These are phyloP conservation scores for Golubevia pallescens DNA, from an alignment of 1,284 basidiomycete genomes.

Conservation along the genomic window DNA sequence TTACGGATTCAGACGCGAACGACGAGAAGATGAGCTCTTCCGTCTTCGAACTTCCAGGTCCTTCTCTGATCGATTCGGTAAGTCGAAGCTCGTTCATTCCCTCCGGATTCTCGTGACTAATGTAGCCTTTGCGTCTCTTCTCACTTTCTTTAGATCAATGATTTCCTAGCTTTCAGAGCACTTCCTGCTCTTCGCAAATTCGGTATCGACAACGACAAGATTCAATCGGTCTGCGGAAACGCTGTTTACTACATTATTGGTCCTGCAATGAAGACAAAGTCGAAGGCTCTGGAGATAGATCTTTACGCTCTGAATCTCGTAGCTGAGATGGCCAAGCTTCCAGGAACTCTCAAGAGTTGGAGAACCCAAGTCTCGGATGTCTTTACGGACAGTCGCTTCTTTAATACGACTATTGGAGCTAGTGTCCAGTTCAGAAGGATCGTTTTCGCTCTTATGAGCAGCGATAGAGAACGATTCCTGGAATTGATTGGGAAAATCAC, in stretches of 20 bases:
- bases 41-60: neutral
- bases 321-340: slow-evolving; percentile 80
- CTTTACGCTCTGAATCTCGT: no score
- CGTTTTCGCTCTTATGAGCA: slow-evolving; percentile 79
- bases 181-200: slow-evolving; percentile 81
- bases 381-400: slow-evolving; percentile 84
- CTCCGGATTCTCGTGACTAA: no score
- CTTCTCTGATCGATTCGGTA: slow-evolving; percentile 17
- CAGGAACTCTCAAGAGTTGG: slow-evolving; percentile 84
- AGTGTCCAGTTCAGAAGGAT: slow-evolving; percentile 78
- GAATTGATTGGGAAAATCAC: slow-evolving; percentile 76
- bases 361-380: slow-evolving; percentile 78
- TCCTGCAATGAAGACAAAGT: slow-evolving; percentile 74
- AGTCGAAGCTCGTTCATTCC: slow-evolving; percentile 11
- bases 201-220: slow-evolving; percentile 83
- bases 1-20: slow-evolving; percentile 54
- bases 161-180: slow-evolving; percentile 75
- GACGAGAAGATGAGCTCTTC: slow-evolving; percentile 70
- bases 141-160: slow-evolving; percentile 72
- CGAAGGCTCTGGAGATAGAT: slow-evolving; percentile 2
- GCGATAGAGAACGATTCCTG: slow-evolving; percentile 82
- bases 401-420: slow-evolving; percentile 73
- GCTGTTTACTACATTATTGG: slow-evolving; percentile 84
- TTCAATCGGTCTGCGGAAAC: slow-evolving; percentile 77
- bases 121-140: neutral